Evolutionary conservation across 352 stramenopile genomes (phyloP), one percentile per base, ranked within the genome.

Genomic region (Halophytophthora batemanensis): DNA sequence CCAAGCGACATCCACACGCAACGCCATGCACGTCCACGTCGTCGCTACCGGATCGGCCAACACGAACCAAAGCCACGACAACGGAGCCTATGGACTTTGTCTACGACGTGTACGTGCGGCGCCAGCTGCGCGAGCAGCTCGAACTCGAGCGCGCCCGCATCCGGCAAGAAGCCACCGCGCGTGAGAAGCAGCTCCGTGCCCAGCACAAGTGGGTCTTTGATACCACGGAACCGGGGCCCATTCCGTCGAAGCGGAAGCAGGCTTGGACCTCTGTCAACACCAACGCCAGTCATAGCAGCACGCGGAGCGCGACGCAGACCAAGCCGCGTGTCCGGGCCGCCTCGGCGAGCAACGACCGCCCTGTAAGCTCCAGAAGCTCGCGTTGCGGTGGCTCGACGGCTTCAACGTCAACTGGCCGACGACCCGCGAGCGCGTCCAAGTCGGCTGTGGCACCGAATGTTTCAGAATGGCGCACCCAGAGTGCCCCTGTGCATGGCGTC

Each of bases 71-170:
- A 15, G 21, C 45, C 37, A 50, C 45, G 46, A 14, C 33, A 14
- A 6, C 34, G 18, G 52, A 72, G 17, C 44, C 57, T 0, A 46
- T 88, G 2, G 81, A 92, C 47, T 92, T 86, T 60, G 74, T 88
- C 3, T 92, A 92, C 58, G 78, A 92, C 55, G 45, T 88, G 22
- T 48, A 61, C 35, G 55, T 77, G 13, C 67, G 81, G 22, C 70
- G 77, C 25, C 55, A 57, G 42, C 57, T 92, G 23, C 72, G 82
- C 5, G 64, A 82, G n/a, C 57, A 73, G 43, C 60, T 90, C 37
- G 82, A 92, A 41, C 50, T 38, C 18, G 73, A 86, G 21, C 78
- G 82, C 6, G 18, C 33, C 1, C 53, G 71, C 6, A 29, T 77
- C 3, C 56, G 71, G 0, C 53, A 64, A 14, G 57, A 66, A 17